These are phyloP conservation scores for Plasmodium inui DNA, from an alignment of 169 alveolate genomes.

Conservation along the genomic window DNA sequence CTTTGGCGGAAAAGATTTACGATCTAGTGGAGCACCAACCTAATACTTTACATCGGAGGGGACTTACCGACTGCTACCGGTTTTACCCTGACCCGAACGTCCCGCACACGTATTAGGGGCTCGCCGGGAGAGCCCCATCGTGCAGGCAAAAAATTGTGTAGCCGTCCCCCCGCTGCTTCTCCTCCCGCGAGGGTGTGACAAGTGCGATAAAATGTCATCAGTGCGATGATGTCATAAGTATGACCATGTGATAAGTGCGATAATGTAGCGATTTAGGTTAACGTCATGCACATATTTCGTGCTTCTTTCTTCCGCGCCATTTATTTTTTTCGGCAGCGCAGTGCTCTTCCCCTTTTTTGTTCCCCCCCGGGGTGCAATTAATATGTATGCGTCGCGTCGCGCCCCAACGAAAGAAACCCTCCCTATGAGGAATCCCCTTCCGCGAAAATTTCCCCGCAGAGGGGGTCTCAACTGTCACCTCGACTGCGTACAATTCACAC, in stretches of 20 bases:
- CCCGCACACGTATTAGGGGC: slow-evolving; percentile 23
- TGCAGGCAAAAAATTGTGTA: background rate
- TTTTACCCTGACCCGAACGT: slow-evolving; percentile 65
- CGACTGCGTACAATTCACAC: background rate
- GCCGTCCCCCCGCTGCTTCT: background rate
- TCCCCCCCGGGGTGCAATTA: background rate
- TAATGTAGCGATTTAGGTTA: background rate
- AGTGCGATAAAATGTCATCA: no score
- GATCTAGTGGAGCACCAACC: slow-evolving; percentile 81
- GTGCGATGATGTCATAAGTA: background rate
- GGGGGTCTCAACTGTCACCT: background rate
- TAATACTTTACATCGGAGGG: slow-evolving; percentile 82
- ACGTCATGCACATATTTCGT: background rate
- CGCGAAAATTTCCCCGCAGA: background rate
- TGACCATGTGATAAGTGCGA: no score
- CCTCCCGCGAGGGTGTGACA: background rate
- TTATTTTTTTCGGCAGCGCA: background rate
- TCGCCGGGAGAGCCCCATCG: background rate
- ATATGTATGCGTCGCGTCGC: background rate
- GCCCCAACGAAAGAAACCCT: background rate
- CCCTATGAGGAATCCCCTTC: background rate
- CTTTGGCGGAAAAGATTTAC: slow-evolving; percentile 76
- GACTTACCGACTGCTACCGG: slow-evolving; percentile 80
- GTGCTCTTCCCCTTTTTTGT: background rate
- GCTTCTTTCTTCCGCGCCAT: background rate